phyloP scores from a whole-genome alignment of 768 basidiomycete species.

The Lyophyllum decastes region DNA sequence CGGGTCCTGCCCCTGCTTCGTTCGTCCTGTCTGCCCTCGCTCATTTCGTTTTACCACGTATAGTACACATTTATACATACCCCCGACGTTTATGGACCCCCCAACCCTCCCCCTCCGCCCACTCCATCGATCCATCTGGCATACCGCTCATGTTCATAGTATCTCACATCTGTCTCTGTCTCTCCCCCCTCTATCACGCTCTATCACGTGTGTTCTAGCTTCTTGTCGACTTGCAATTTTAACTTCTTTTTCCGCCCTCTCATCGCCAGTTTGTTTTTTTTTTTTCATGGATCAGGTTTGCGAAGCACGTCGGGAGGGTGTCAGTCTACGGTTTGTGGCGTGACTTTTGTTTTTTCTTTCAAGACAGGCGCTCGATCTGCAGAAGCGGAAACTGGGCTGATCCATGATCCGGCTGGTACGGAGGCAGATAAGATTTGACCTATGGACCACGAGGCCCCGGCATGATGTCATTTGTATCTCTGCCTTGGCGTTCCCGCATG shows the following conservation, averaged over 20 bases:
- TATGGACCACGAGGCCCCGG: no score
- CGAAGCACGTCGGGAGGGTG: no score
- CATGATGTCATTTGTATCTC: no score
- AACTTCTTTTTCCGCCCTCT: neutral
- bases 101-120: neutral
- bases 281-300: no score
- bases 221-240: slow-evolving; percentile 9
- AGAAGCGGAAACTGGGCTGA: no score
- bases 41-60: neutral
- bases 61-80: neutral
- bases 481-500: no score
- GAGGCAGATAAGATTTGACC: neutral
- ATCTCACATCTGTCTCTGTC: neutral
- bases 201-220: neutral
- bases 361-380: no score
- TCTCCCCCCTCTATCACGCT: no score
- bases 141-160: slow-evolving; percentile 1
- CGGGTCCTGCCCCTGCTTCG: neutral
- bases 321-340: no score
- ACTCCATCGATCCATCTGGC: neutral
- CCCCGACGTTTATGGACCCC: neutral
- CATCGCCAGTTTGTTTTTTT: neutral
- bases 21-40: neutral
- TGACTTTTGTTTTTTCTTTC: no score
- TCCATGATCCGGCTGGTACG: neutral